Conservation (phyloP, 2,329 filamentous ascomycete genomes). For the Colletotrichum destructivum region DNA sequence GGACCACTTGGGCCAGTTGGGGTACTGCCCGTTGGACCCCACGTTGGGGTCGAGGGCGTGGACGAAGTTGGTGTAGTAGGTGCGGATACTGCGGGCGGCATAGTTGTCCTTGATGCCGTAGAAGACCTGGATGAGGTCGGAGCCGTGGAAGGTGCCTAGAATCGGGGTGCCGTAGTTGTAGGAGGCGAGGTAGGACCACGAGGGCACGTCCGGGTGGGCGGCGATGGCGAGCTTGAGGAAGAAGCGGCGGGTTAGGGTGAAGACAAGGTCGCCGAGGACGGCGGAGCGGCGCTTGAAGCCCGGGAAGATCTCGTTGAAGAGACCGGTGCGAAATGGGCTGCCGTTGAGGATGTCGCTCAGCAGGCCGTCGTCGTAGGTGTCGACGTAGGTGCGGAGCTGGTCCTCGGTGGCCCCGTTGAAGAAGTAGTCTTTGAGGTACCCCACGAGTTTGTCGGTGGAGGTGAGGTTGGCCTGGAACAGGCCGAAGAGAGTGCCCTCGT, state of each 20-base stretch:
- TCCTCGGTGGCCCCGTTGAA: constrained; percentile 41
- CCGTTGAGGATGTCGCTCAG: constrained; percentile 66
- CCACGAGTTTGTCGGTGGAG: constrained; percentile 62
- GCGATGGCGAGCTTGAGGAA: constrained; percentile 62
- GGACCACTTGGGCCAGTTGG: constrained; percentile 61
- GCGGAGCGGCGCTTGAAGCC: constrained; percentile 77
- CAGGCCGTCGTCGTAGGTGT: constrained; percentile 65
- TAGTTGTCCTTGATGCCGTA: constrained; percentile 52
- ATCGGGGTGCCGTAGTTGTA: constrained; percentile 81
- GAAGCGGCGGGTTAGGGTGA: constrained; percentile 56
- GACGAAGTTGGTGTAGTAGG: constrained; percentile 82
- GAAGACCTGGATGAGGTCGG: constrained; percentile 79
- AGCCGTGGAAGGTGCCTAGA: constrained; percentile 83
- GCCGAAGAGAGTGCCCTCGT: constrained; percentile 76
- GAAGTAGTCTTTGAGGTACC: constrained; percentile 49
- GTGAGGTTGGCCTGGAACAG: constrained; percentile 72
- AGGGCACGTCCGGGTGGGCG: constrained; percentile 68
- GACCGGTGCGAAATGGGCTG: constrained; percentile 72
- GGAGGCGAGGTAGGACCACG: constrained; percentile 82
- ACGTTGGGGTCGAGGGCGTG: constrained; percentile 80
- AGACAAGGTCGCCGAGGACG: constrained; percentile 74
- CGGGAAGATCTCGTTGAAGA: constrained; percentile 73
- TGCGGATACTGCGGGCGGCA: constrained; percentile 53
- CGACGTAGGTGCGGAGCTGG: constrained; percentile 65
- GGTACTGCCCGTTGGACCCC: constrained; percentile 55